Conservation (phyloP, 2,329 filamentous ascomycete species). For the Ceratocystis variospora region DNA sequence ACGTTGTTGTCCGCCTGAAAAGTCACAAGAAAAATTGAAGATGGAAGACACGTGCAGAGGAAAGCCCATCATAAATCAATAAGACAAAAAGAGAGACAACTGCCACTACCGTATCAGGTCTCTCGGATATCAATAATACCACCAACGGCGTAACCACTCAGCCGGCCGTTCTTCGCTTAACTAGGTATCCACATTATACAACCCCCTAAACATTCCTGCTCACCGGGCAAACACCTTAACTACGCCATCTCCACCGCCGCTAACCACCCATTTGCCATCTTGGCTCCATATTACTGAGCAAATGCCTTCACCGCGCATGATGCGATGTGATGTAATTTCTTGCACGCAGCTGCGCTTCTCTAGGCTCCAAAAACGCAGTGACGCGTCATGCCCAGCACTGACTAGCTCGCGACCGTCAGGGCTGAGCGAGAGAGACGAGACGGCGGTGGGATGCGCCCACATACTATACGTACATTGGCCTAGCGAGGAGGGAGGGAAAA, state of each 20-base stretch:
- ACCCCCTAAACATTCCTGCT: background rate
- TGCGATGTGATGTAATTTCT: slow-evolving; percentile 80
- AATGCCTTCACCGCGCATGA: slow-evolving; percentile 93
- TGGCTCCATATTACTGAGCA: slow-evolving; percentile 92
- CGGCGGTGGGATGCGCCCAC: slow-evolving; percentile 88
- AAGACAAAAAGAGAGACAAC: background rate
- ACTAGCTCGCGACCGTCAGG: slow-evolving; percentile 90
- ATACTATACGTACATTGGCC: slow-evolving; percentile 99
- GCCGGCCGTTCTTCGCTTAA: background rate
- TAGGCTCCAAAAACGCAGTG: slow-evolving; percentile 89
- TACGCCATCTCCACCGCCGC: slow-evolving; percentile 84
- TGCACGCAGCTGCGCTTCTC: slow-evolving; percentile 93
- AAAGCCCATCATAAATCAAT: background rate
- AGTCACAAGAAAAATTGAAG: background rate
- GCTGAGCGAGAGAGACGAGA: slow-evolving; percentile 80
- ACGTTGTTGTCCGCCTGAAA: background rate
- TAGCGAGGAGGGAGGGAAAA: slow-evolving; percentile 28
- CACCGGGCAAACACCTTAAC: slow-evolving; percentile 75
- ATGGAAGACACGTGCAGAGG: background rate
- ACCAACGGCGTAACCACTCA: background rate
- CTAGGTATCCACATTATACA: too few relatives aligned
- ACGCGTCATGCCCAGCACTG: slow-evolving; percentile 89
- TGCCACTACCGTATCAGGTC: background rate
- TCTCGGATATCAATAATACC: slow-evolving; percentile 4
- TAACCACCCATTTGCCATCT: slow-evolving; percentile 88